A percentile compares a stretch with the other conserved stretches of the same genome.
Conservation (phyloP, 1,284 basidiomycete genomes). For the Dichomitus squalens region DNA sequence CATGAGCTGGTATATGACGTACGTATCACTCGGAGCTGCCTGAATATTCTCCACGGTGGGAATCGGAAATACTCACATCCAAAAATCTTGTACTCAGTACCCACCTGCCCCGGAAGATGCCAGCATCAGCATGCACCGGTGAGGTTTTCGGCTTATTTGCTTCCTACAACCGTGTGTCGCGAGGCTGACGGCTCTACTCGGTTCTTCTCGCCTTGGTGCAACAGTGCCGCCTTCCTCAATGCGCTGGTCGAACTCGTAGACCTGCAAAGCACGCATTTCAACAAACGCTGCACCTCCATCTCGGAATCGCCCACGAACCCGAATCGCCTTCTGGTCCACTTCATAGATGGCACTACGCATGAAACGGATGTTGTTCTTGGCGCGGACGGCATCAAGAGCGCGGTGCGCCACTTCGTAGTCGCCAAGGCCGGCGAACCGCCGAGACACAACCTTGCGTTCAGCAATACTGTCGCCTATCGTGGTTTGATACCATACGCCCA, state of each 20-base stretch:
- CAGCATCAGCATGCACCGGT: conserved; percentile 36
- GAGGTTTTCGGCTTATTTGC: conserved; percentile 12
- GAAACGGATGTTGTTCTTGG: conserved; percentile 55
- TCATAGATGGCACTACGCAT: conserved; percentile 47
- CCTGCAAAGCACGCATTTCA: conserved; percentile 45
- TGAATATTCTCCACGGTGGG: no score
- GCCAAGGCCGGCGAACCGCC: conserved; percentile 24
- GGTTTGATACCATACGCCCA: conserved; percentile 43
- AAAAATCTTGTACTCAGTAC: not conserved
- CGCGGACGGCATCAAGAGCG: no score
- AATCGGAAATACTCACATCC: not conserved
- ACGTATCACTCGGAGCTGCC: conserved; percentile 15
- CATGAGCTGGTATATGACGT: conserved; percentile 52
- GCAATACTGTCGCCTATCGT: conserved; percentile 50
- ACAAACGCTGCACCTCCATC: conserved; percentile 50
- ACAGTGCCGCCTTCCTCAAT: conserved; percentile 50
- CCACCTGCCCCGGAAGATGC: conserved; percentile 24
- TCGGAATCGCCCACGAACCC: conserved; percentile 26
- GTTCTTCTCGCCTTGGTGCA: not conserved
- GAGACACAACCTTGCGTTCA: conserved; percentile 40
- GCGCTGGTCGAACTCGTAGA: conserved; percentile 50
- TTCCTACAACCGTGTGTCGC: not conserved
- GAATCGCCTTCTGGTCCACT: conserved; percentile 38
- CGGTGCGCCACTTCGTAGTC: conserved; percentile 41
- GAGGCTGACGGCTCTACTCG: not conserved